Conservation (phyloP, 1,284 basidiomycete species). For the Chalciporus sp. region DNA sequence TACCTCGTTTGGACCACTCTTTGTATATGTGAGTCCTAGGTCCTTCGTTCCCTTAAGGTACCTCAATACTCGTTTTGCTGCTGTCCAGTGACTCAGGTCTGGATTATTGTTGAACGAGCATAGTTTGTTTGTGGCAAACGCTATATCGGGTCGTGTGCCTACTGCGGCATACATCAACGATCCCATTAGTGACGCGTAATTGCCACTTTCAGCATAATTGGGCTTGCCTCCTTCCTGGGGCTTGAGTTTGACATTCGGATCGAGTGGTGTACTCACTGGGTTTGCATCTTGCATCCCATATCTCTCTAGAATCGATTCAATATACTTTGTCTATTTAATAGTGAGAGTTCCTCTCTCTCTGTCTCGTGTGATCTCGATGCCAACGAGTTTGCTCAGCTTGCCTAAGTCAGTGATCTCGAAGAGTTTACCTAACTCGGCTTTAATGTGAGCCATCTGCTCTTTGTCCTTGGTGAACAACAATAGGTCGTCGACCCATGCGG, state of each 20-base stretch:
- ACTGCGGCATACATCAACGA: slow-evolving; percentile 1
- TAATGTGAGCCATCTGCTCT: neutral
- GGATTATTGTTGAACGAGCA: slow-evolving; percentile 3
- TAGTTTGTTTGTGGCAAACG: neutral
- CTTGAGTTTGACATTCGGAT: neutral
- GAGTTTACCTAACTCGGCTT: neutral
- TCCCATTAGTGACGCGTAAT: slow-evolving; percentile 3
- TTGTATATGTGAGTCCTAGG: neutral
- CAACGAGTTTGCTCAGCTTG: slow-evolving; percentile 1
- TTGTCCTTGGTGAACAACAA: neutral
- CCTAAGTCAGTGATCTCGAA: slow-evolving; percentile 3
- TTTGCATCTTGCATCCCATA: neutral
- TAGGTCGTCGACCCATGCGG: slow-evolving; percentile 5
- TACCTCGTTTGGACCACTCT: neutral
- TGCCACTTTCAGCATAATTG: neutral
- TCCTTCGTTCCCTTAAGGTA: slow-evolving; percentile 3
- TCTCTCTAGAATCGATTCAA: neutral
- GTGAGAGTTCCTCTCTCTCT: neutral
- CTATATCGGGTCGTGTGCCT: slow-evolving; percentile 1
- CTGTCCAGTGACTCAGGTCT: neutral
- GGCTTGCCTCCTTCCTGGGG: too few species aligned
- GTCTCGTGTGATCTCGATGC: neutral
- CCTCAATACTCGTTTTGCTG: neutral
- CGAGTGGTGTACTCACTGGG: neutral
- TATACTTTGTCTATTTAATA: neutral